Conservation (phyloP, 2,329 filamentous ascomycete species). For the Colletotrichum melonis region DNA sequence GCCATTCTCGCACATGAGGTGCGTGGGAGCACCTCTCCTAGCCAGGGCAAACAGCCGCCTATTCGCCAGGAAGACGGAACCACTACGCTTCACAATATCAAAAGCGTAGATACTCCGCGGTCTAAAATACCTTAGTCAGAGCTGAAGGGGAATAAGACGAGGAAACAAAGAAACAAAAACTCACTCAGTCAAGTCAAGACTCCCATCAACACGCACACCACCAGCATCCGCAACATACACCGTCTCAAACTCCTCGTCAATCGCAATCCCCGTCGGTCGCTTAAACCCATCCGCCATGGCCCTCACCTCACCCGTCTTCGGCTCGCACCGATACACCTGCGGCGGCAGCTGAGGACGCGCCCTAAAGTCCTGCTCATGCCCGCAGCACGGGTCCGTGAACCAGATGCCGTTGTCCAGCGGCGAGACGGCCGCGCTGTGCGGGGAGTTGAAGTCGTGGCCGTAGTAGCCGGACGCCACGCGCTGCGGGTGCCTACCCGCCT, state of each 20-base stretch:
- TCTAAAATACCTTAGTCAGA: slow-evolving; percentile 35
- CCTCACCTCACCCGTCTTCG: slow-evolving; percentile 52
- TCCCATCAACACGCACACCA: slow-evolving; percentile 14
- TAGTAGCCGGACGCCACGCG: slow-evolving; percentile 56
- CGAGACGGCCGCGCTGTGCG: slow-evolving; percentile 54
- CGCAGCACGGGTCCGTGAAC: slow-evolving; percentile 61
- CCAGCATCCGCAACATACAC: slow-evolving; percentile 57
- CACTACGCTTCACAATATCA: slow-evolving; percentile 52
- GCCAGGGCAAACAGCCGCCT: slow-evolving; percentile 64
- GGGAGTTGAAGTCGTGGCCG: slow-evolving; percentile 59
- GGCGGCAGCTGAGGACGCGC: slow-evolving; percentile 55
- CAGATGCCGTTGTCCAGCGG: slow-evolving; percentile 53
- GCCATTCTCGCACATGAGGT: slow-evolving; percentile 55
- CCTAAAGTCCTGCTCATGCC: slow-evolving; percentile 57
- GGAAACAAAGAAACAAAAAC: slow-evolving; percentile 26
- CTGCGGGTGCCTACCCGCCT: slow-evolving; percentile 39
- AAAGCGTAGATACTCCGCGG: slow-evolving; percentile 58
- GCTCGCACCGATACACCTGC: slow-evolving; percentile 60
- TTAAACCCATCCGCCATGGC: slow-evolving; percentile 60
- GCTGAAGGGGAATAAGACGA: not conserved
- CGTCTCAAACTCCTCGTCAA: slow-evolving; percentile 50
- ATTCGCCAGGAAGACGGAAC: slow-evolving; percentile 57
- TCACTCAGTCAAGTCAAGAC: slow-evolving; percentile 37
- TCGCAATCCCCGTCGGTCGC: slow-evolving; percentile 54
- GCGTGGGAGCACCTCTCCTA: slow-evolving; percentile 56